Evolutionary conservation across 805 yeast genomes (phyloP), one percentile per base, ranked within the genome.

Genomic region (Sporopachydermia lactativora): DNA sequence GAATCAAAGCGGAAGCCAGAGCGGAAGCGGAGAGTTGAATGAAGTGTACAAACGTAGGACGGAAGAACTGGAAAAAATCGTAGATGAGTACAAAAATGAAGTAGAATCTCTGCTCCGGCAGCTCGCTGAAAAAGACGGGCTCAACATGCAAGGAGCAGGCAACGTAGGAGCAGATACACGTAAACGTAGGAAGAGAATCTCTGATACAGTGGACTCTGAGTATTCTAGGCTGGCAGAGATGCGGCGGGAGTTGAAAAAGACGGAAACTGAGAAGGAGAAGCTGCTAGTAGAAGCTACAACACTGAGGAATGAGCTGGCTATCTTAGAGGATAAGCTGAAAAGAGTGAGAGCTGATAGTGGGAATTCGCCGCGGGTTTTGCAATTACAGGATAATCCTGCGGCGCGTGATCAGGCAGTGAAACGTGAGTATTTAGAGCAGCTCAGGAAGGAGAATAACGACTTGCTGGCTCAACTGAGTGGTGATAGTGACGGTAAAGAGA

Each of bases 341-440:
- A 45, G 56, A 1, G 50, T 72, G 35, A 57, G 63, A 6, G 56
- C 59, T 14, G 69, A 68, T 39, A 39, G 65, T 11, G 55, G 61
- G 31, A 50, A 2, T 45, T 61, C 13, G 54, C 59, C 19, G 50
- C 51, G 76, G 40, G 65, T 83, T 2, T 54, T 84, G 11, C 81
- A 81, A 53, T 57, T 81, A 42, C 66, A 77, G 37, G 67, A 72
- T 19, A 82, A 79, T 52, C 94, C 94, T 2, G 66, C 77, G 11
- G 42, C 66, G 2, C 64, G 63, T 13, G 79, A 78, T 47, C 88
- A 82, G 52, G 55, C 66, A n/a, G 62, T 77, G 13, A 78, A 77
- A 47, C 66, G 62, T 42, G 62, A 65, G 34, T 62, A 70, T 42
- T 54, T 82, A 14, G 70, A 68, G 4, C 56, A 66, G 0, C 59